Percentiles rank a stretch among this genome's conserved stretches.
These are phyloP conservation scores for Tolypocladium amazonense DNA, from an alignment of 2,329 filamentous ascomycete genomes.

Conservation along the genomic window DNA sequence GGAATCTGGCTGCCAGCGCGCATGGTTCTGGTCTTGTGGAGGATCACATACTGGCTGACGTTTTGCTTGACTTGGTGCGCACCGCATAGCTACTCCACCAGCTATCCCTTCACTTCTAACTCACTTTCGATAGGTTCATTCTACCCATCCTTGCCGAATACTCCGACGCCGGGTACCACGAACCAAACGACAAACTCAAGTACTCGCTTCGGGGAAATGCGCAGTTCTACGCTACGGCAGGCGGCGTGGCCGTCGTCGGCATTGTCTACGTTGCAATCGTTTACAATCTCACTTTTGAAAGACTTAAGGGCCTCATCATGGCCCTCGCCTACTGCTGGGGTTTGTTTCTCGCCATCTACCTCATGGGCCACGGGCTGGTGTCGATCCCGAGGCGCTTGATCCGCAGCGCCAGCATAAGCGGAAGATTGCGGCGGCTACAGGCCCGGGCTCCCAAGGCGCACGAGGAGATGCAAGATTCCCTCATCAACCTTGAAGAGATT, in stretches of 20 bases:
- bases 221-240: conserved; percentile 74
- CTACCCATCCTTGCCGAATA: conserved; percentile 91
- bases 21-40: conserved; percentile 78
- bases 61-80: conserved; percentile 85
- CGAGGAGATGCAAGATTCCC: conserved; percentile 79
- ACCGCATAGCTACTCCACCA: not conserved
- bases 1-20: conserved; percentile 81
- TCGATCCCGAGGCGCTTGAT: conserved; percentile 77
- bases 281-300: conserved; percentile 60
- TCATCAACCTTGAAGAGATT: conserved; percentile 67
- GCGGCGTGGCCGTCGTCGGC: conserved; percentile 59
- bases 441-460: conserved; percentile 69
- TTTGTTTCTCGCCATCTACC: conserved; percentile 80
- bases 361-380: conserved; percentile 96
- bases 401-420: conserved; percentile 66
- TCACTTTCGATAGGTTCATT: conserved; percentile 54
- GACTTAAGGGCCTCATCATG: conserved; percentile 80
- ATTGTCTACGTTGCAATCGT: conserved; percentile 75
- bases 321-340: conserved; percentile 93
- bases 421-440: conserved; percentile 65
- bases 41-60: conserved; percentile 94
- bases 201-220: conserved; percentile 84
- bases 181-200: conserved; percentile 66
- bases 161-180: conserved; percentile 84
- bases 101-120: not conserved